Base-by-base conservation (phyloP, 1,284 basidiomycete genomes). In the Anthracocystis setariae region DNA sequence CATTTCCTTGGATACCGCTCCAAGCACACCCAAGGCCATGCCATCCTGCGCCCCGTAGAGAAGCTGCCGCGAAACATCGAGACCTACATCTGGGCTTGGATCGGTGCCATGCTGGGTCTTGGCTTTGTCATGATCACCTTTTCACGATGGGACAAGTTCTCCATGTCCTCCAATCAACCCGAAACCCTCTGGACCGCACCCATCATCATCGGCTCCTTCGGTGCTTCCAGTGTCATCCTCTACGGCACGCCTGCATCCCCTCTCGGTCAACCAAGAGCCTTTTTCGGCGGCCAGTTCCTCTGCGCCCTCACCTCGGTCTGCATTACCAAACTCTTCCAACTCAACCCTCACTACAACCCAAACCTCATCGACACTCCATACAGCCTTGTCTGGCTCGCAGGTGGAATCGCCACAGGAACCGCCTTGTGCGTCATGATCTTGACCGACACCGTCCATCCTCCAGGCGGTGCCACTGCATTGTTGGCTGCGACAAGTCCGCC, bases 201-300 rank as follows among this genome's bases (percentile, higher is more conserved):
- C 21, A 67, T 70, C 58, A 53, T 76, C 37, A 67, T 76, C 43
- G 74, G 74, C 42, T 71, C 67, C 18, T 76, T 76, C 21, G 74
- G 74, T 46, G 74, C 74, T 35, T 67, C 65, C 5, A 61, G 63
- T 39, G 70, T 76, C 47, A 68, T 76, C 33, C 66, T 76, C 43
- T 76, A 73, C 53, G 74, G 67, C 35, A 59, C 67, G 3, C 74
- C 74, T 9, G 60, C 68, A 9, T 70, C 66, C 1, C 74, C 74
- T 0, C 51, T 76, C 10, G 64, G 63, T 24, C 74, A 76, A 46
- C 74, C 74, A 1, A 58, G 57, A 21, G 55, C 60, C 1, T 76
- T 76, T 27, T 49, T 74, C 4, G 64, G 56, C 0, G 74, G 74
- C 13, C 74, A 76, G 32, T 68, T 71, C 29, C 46, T 76, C 46